Evolutionary conservation across 768 basidiomycete genomes (phyloP).

Genomic region (Podaxis sp.): DNA sequence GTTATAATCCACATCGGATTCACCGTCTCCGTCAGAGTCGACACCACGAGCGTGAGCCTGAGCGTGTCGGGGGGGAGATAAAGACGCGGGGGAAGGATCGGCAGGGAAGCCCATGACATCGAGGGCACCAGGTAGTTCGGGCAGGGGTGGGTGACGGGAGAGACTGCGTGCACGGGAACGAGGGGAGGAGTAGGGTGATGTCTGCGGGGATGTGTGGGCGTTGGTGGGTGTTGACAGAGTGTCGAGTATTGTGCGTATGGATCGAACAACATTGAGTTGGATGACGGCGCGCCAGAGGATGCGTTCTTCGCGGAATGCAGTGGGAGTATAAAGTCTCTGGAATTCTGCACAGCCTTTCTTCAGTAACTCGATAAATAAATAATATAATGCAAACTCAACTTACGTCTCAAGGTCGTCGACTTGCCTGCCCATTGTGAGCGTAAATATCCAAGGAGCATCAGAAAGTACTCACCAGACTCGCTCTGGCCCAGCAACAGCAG

Average conservation of each 20-base stretch:
- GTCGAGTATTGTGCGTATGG: conserved; percentile 72
- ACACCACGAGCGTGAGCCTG: neutral
- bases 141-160: conserved; percentile 29
- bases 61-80: conserved; percentile 15
- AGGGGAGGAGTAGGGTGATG: conserved; percentile 38
- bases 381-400: conserved; percentile 29
- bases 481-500: conserved; percentile 79
- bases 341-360: conserved; percentile 53
- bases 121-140: conserved; percentile 20
- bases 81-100: neutral
- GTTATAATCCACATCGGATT: conserved; percentile 6
- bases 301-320: conserved; percentile 72
- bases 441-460: neutral
- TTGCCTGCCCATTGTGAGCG: conserved; percentile 49
- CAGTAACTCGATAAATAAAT: neutral
- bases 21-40: conserved; percentile 4
- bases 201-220: conserved; percentile 31
- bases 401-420: conserved; percentile 79
- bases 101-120: conserved; percentile 16
- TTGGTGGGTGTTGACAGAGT: conserved; percentile 31
- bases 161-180: conserved; percentile 33
- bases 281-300: conserved; percentile 83
- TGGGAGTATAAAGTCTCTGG: conserved; percentile 73
- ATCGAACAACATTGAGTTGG: conserved; percentile 80
- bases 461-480: conserved; percentile 62